Evolutionary conservation across 805 yeast genomes (phyloP), one percentile per base, ranked within the genome.

Genomic region (Wickerhamiella kurtzmanii): DNA sequence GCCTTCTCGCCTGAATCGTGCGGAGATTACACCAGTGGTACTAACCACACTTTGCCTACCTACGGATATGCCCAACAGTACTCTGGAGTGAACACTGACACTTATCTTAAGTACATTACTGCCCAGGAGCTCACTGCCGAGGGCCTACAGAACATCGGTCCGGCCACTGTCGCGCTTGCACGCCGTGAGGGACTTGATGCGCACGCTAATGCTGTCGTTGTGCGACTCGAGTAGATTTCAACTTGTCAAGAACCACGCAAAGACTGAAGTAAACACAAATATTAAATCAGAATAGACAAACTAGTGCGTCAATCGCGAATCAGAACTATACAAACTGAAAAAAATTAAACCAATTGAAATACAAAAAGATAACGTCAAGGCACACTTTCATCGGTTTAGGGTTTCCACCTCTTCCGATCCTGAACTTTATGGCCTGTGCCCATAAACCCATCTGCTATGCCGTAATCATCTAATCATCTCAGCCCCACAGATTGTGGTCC

Each of bases 41-140:
- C 99, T 3, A 92, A 92, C 73, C 99, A 92, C 69, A 92, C 99
- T 0, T 74, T 92, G 58, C 99, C 99, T 49, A 92, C 99, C 0
- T 92, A 92, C 61, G 99, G 99, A 44, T 92, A 89, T 61, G 97
- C 99, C 40, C 81, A 87, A 69, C 94, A 86, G 75, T 92, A 92
- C 69, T 80, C 94, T 54, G 99, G 99, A 51, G 96, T 88, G 47
- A 92, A 92, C 69, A 92, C 97, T 20, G 80, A 87, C 44, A 87
- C 96, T 0, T 92, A 85, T 78, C 94, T 84, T 66, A 92, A 92
- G 67, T 87, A 83, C 68, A 82, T 92, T 60, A 92, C 99, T 9
- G 75, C 95, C 22, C 99, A 92, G 69, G 85, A 81, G 60, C 85
- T 92, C 35, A 80, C 87, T 1, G 77, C 82, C 47, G 75, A 80